Conservation (phyloP, 495 filamentous ascomycete genomes). For the Apodospora peruviana region DNA sequence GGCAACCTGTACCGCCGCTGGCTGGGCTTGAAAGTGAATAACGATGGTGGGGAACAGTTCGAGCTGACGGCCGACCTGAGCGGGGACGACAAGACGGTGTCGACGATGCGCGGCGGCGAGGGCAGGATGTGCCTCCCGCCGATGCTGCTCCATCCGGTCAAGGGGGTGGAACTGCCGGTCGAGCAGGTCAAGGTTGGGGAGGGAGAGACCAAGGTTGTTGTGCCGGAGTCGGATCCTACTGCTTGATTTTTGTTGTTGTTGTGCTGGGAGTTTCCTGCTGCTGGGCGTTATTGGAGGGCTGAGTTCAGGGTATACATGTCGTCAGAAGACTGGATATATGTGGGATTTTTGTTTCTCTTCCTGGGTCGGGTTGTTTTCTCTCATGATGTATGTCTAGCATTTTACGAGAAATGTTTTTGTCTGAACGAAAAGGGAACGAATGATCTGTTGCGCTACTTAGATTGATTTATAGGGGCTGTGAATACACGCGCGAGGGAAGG, state of each 20-base stretch:
- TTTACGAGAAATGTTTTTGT: no score
- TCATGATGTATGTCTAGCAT: no score
- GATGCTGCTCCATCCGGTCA: slow-evolving; percentile 91
- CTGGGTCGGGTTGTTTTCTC: no score
- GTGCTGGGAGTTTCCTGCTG: not conserved
- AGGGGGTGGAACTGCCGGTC: slow-evolving; percentile 73
- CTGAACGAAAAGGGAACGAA: no score
- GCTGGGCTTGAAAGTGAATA: slow-evolving; percentile 79
- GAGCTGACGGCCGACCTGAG: slow-evolving; percentile 55
- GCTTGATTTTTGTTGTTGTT: slow-evolving; percentile 13
- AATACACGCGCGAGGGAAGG: no score
- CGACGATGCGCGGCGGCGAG: slow-evolving; percentile 52
- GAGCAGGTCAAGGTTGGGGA: slow-evolving; percentile 50
- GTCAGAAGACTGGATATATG: no score
- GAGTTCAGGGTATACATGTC: no score
- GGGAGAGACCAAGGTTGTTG: slow-evolving; percentile 14
- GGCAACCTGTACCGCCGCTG: slow-evolving; percentile 80
- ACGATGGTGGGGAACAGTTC: slow-evolving; percentile 79
- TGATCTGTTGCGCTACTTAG: no score
- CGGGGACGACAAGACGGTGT: slow-evolving; percentile 41
- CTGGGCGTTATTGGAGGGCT: not conserved
- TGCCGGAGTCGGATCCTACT: slow-evolving; percentile 36
- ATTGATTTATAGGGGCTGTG: no score
- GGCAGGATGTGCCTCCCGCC: slow-evolving; percentile 91
- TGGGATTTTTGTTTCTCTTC: not conserved